Conservation (phyloP, 129 eudicot genomes). For the Flaveria linearis region DNA sequence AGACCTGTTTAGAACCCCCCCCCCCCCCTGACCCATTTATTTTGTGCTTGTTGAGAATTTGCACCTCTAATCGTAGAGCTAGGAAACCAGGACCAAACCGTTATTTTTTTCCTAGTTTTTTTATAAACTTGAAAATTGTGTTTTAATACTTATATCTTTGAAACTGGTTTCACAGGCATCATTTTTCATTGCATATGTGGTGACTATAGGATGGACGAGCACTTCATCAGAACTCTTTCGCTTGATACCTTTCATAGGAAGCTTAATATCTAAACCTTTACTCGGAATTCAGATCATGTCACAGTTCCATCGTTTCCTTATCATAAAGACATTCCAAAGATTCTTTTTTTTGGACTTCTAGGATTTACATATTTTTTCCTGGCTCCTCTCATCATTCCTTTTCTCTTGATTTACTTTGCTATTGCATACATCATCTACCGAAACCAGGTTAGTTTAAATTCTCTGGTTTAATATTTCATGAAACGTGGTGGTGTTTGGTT, state of each 20-base stretch:
- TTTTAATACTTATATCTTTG: not conserved
- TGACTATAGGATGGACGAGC: conserved; percentile 79
- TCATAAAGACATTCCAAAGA: conserved; percentile 56
- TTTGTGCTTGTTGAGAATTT: not conserved
- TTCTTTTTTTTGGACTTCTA: conserved; percentile 66
- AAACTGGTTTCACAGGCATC: conserved; percentile 49
- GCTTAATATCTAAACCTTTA: conserved; percentile 41
- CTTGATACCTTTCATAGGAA: conserved; percentile 43
- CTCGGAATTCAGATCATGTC: conserved; percentile 28
- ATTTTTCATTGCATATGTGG: conserved; percentile 72
- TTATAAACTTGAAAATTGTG: not conserved
- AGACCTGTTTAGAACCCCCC: not conserved
- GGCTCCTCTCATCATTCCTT: conserved; percentile 71
- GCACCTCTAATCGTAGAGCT: not conserved
- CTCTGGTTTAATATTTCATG: not conserved
- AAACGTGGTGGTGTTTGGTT: not conserved
- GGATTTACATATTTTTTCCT: conserved; percentile 62
- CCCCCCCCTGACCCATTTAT: not conserved
- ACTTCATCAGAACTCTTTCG: conserved; percentile 63
- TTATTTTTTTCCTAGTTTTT: not conserved
- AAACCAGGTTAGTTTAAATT: conserved; percentile 53
- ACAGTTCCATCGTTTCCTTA: conserved; percentile 51
- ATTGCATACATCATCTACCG: conserved; percentile 65
- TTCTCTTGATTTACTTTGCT: conserved; percentile 58
- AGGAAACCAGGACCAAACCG: not conserved